phyloP scores from a whole-genome alignment of 2,329 filamentous ascomycete genomes.

The Macroventuria anomochaeta region DNA sequence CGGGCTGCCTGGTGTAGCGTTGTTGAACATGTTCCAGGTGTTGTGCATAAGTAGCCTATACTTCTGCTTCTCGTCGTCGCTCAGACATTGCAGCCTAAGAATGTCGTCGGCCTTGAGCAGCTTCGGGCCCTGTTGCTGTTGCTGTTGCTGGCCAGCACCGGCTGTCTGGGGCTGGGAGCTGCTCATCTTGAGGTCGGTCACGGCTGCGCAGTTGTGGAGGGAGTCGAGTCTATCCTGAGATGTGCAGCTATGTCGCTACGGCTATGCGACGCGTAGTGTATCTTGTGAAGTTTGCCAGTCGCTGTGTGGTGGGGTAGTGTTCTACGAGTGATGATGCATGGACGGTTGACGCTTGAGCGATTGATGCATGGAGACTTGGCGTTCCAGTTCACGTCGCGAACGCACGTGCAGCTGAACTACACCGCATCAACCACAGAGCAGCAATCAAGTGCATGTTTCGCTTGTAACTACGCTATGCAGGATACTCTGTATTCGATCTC shows the following conservation, averaged over 20 bases:
- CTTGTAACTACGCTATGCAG: neutral
- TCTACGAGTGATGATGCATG: conserved; percentile 1
- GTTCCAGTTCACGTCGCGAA: conserved; percentile 15
- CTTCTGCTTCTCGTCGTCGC: conserved; percentile 61
- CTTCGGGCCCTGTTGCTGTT: conserved; percentile 22
- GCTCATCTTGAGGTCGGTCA: conserved; percentile 37
- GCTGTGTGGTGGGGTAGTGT: neutral
- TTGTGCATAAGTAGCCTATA: conserved; percentile 61
- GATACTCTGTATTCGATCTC: neutral
- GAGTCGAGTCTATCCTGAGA: conserved; percentile 1
- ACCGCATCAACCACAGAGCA: neutral
- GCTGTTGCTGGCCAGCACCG: conserved; percentile 22
- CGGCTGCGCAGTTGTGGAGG: conserved; percentile 11
- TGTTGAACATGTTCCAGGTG: conserved; percentile 62
- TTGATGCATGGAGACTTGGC: conserved; percentile 19
- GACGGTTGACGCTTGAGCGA: conserved; percentile 13
- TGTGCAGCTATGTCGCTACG: neutral
- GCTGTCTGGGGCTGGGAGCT: conserved; percentile 42
- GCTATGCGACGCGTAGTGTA: conserved; percentile 3
- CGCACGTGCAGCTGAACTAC: conserved; percentile 24
- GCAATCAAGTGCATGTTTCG: neutral
- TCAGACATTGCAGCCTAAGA: conserved; percentile 50
- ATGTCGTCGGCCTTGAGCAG: conserved; percentile 46
- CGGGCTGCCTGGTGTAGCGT: conserved; percentile 54
- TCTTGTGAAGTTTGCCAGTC: neutral